phyloP scores from a whole-genome alignment of 176 grass and related monocot genomes.

The Pharus latifolius region DNA sequence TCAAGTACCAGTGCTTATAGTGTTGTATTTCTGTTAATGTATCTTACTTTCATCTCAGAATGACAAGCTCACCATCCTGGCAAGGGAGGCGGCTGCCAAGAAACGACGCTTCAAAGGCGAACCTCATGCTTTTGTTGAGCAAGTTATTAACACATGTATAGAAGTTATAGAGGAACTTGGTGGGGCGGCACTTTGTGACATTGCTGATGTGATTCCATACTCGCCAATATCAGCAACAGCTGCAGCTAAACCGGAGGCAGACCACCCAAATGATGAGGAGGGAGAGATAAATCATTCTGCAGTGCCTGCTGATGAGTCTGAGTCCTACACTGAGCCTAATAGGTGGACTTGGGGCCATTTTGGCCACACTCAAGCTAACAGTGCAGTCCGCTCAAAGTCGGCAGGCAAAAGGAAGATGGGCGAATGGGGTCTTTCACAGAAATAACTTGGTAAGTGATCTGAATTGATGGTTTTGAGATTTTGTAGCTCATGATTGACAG shows the following conservation, averaged over 20 bases:
- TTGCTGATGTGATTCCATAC: background rate
- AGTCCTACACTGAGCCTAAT: background rate
- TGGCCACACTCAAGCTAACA: background rate
- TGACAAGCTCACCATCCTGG: constrained; percentile 22
- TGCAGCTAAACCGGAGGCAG: background rate
- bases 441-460: background rate
- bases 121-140: constrained; percentile 22
- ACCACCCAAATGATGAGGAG: background rate
- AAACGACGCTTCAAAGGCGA: background rate
- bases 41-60: background rate
- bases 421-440: background rate
- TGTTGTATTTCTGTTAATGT: background rate
- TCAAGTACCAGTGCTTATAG: background rate
- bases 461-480: background rate
- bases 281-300: background rate
- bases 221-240: background rate
- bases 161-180: constrained; percentile 31
- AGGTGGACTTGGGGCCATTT: background rate
- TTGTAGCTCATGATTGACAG: background rate
- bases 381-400: background rate
- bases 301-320: background rate
- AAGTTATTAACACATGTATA: constrained; percentile 13
- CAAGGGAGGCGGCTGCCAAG: constrained; percentile 3
- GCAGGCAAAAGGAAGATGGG: constrained; percentile 15
- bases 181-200: constrained; percentile 19